Conservation (phyloP, 2,329 filamentous ascomycete species). For the Phialophora tarda region DNA sequence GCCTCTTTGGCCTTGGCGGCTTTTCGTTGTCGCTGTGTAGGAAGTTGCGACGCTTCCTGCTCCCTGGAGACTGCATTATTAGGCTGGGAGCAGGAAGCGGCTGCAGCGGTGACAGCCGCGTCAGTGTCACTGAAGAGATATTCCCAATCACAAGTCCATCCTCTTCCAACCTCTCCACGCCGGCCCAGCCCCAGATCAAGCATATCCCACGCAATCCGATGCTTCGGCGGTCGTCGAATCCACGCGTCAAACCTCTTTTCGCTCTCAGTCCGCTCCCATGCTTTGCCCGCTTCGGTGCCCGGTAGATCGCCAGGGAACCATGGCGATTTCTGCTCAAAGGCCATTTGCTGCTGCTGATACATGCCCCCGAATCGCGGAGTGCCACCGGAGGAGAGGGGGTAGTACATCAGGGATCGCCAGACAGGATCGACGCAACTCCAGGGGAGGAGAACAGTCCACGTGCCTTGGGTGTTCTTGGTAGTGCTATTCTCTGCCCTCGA, state of each 20-base stretch:
- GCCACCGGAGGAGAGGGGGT: constrained; percentile 76
- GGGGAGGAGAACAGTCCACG: constrained; percentile 83
- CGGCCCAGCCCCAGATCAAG: constrained; percentile 74
- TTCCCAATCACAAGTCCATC: constrained; percentile 85
- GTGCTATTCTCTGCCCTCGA: constrained; percentile 54
- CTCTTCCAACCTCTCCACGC: constrained; percentile 81
- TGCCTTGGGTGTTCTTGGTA: constrained; percentile 64
- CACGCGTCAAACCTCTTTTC: constrained; percentile 66
- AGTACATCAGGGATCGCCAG: constrained; percentile 86
- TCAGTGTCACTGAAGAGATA: constrained; percentile 56
- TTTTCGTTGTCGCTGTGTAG: constrained; percentile 38
- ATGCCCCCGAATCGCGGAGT: constrained; percentile 84
- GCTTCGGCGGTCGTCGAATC: constrained; percentile 80
- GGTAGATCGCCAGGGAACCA: constrained; percentile 89
- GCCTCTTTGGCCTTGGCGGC: constrained; percentile 30
- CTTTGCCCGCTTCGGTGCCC: constrained; percentile 76
- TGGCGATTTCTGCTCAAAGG: constrained; percentile 76
- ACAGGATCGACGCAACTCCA: constrained; percentile 87
- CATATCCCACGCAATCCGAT: constrained; percentile 74
- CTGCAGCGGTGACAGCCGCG: neutral
- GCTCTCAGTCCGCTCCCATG: constrained; percentile 75
- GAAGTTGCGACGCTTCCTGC: constrained; percentile 1
- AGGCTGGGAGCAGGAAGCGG: neutral
- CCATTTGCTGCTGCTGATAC: constrained; percentile 76
- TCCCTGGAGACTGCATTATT: neutral